Evolutionary conservation across 306 rosid genomes (phyloP), one percentile per base, ranked within the genome.

Genomic region (Trifolium dubium): DNA sequence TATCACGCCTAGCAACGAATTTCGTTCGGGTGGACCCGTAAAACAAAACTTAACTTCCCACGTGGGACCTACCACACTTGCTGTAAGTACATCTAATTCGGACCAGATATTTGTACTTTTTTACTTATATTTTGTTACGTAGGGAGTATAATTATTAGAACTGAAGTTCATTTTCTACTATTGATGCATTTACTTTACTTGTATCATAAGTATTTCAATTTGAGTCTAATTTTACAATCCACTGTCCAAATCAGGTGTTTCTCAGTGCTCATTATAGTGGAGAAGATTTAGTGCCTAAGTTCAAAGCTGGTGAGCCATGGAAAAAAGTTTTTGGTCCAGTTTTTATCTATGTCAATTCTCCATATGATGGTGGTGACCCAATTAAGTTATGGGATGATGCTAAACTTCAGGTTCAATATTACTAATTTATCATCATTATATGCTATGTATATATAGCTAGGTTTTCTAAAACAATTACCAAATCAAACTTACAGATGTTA

Each of bases 291-390:
- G 82, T 94, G 37, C 55, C 92, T 10, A 81, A 85, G 34, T 84
- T 94, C 74, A 83, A 74, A 67, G 43, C 83, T 3, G 85, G 86
- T 29, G 97, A 94, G 85, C 58, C 92, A 28, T 94, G 98, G 98
- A 94, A 91, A 87, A 94, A 89, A 76, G 95, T 94, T 31, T 88
- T 81, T 63, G 98, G 98, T 39, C 98, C 97, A 1, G 74, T 94
- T 82, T 94, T 89, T 73, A 65, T 91, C 43, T 81, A 91, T 72
- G 75, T 89, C 17, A 94, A 94, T 79, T 85, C 89, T 63, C 17
- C 86, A 12, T 76, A 72, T 50, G 35, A 75, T 12, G 84, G 67
- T 37, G 61, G 39, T 39, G 84, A 83, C 66, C 86, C 87, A 2
- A 73, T 69, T 69, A 49, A 2, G 10, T 85, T 94, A 3, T 94